Conservation (phyloP, 805 yeast genomes). For the Suhomyces kilbournensis region DNA sequence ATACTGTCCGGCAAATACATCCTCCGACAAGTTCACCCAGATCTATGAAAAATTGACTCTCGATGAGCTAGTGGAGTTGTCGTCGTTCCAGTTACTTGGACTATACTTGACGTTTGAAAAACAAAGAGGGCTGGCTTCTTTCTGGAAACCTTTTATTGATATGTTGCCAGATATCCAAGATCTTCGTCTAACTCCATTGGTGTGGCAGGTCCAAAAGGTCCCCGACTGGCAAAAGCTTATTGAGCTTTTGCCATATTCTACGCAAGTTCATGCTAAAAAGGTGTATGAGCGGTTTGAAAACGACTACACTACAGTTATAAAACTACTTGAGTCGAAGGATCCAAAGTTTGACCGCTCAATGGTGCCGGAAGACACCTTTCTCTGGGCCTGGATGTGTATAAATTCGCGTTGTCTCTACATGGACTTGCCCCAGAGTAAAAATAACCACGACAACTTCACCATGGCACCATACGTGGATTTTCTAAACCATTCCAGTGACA, state of each 20-base stretch:
- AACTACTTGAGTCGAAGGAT: conserved; percentile 17
- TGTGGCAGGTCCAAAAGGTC: conserved; percentile 48
- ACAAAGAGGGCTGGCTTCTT: conserved; percentile 39
- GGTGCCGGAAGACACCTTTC: conserved; percentile 24
- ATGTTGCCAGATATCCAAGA: conserved; percentile 59
- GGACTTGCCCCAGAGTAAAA: conserved; percentile 55
- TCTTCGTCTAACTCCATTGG: conserved; percentile 56
- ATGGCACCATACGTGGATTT: conserved; percentile 91
- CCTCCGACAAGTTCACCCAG: conserved; percentile 22
- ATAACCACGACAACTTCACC: conserved; percentile 67
- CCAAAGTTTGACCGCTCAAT: conserved; percentile 13
- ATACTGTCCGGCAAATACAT: conserved; percentile 21
- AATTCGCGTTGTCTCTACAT: conserved; percentile 89
- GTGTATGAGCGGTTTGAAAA: conserved; percentile 41
- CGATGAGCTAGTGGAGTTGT: conserved; percentile 38
- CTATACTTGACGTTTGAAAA: conserved; percentile 49
- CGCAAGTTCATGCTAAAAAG: conserved; percentile 35
- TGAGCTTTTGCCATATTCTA: conserved; percentile 43
- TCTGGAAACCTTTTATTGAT: conserved; percentile 68
- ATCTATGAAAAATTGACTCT: conserved; percentile 30
- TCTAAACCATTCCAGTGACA: conserved; percentile 64
- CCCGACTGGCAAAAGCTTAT: conserved; percentile 26
- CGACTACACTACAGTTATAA: conserved; percentile 43
- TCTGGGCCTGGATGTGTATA: conserved; percentile 82
- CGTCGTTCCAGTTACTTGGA: conserved; percentile 60